These are phyloP conservation scores for Podila verticillata DNA, from an alignment of 192 early-diverging fungal genomes.

Conservation along the genomic window DNA sequence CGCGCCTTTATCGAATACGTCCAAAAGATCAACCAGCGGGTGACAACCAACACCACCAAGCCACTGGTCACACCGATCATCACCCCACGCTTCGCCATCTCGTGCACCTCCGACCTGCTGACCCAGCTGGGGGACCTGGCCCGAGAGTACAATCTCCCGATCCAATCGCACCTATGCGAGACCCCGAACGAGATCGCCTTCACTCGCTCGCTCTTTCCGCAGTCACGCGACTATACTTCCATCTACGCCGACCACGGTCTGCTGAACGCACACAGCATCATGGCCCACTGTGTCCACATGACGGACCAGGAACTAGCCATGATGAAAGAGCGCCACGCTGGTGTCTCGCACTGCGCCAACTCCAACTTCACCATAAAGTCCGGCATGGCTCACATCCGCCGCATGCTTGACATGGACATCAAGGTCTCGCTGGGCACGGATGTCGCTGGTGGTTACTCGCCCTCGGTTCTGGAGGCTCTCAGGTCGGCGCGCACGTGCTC, in stretches of 20 bases:
- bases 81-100: conserved; percentile 94
- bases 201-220: conserved; percentile 79
- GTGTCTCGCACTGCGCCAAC: conserved; percentile 92
- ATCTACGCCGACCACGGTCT: conserved; percentile 83
- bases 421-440: conserved; percentile 96
- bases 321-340: conserved; percentile 69
- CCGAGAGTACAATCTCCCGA: conserved; percentile 74
- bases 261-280: conserved; percentile 77
- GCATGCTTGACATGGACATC: conserved; percentile 73
- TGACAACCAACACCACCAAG: background rate
- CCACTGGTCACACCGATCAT: conserved; percentile 79
- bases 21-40: conserved; percentile 32
- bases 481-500: conserved; percentile 80
- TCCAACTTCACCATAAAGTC: conserved; percentile 90
- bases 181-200: conserved; percentile 82
- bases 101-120: conserved; percentile 79
- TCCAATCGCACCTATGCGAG: conserved; percentile 94
- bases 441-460: conserved; percentile 91
- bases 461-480: conserved; percentile 89
- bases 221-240: conserved; percentile 71
- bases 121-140: conserved; percentile 76
- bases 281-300: conserved; percentile 96
- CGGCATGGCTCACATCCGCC: conserved; percentile 85
- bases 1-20: conserved; percentile 71
- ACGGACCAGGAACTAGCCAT: conserved; percentile 75